These are phyloP conservation scores for Alternaria panax DNA, from an alignment of 2,329 filamentous ascomycete genomes.

Conservation along the genomic window DNA sequence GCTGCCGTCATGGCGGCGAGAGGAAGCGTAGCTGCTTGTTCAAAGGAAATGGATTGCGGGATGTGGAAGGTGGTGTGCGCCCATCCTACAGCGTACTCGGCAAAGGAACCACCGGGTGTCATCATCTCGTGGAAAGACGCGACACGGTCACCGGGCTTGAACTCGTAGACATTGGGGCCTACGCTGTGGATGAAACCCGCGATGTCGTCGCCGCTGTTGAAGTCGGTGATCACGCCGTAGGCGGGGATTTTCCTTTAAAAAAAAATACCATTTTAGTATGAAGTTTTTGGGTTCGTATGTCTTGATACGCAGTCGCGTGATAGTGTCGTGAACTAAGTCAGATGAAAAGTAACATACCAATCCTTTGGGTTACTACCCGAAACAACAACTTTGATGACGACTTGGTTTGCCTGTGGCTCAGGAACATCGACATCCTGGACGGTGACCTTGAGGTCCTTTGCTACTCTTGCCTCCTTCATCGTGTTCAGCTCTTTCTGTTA, in stretches of 20 bases:
- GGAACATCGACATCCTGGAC: constrained; percentile 50
- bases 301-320: too few species aligned
- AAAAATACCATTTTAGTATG: too few species aligned
- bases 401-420: constrained; percentile 41
- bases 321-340: too few species aligned
- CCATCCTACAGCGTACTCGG: constrained; percentile 67
- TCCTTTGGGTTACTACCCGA: constrained; percentile 58
- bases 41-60: constrained; percentile 58
- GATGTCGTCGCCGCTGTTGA: constrained; percentile 64
- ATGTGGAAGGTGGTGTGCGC: constrained; percentile 65
- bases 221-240: constrained; percentile 22
- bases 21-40: constrained; percentile 58
- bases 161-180: constrained; percentile 64
- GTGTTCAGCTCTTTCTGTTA: constrained; percentile 4
- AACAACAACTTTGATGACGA: constrained; percentile 52
- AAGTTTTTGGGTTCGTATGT: too few species aligned
- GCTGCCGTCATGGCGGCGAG: constrained; percentile 57
- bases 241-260: constrained; percentile 37
- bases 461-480: constrained; percentile 55
- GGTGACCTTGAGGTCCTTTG: constrained; percentile 41
- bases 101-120: constrained; percentile 62
- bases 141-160: constrained; percentile 65
- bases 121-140: constrained; percentile 65
- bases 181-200: constrained; percentile 63
- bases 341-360: constrained; percentile 45